phyloP scores from a whole-genome alignment of 2,329 filamentous ascomycete species.

The Neonectria punicea region DNA sequence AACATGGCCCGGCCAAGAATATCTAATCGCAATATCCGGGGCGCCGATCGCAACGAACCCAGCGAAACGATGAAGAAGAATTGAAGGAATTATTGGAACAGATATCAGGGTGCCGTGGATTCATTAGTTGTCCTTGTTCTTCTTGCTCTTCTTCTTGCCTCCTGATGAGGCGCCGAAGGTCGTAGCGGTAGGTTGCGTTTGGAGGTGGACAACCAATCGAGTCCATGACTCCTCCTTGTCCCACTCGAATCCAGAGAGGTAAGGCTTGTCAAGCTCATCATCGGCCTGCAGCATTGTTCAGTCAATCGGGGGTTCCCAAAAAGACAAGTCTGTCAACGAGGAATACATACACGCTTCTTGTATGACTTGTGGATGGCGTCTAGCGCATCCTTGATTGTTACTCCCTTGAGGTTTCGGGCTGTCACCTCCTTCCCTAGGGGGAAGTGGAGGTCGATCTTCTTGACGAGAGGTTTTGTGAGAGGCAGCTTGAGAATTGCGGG shows the following conservation, averaged over 20 bases:
- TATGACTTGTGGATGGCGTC: slow-evolving; percentile 96
- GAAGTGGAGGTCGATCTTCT: slow-evolving; percentile 95
- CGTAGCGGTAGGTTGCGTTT: slow-evolving; percentile 71
- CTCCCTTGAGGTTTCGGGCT: slow-evolving; percentile 90
- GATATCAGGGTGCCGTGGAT: slow-evolving; percentile 45
- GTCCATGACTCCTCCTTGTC: slow-evolving; percentile 93
- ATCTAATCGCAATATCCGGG: slow-evolving; percentile 58
- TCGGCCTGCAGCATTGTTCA: slow-evolving; percentile 70
- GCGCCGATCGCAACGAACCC: slow-evolving; percentile 54
- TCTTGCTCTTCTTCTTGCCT: slow-evolving; percentile 75
- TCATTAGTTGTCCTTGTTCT: slow-evolving; percentile 68
- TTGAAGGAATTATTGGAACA: slow-evolving; percentile 54
- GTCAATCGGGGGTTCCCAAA: slow-evolving; percentile 5
- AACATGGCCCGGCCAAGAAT: slow-evolving; percentile 48
- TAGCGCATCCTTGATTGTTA: slow-evolving; percentile 96
- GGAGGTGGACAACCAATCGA: slow-evolving; percentile 85
- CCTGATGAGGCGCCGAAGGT: slow-evolving; percentile 56
- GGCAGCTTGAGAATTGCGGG: slow-evolving; percentile 83
- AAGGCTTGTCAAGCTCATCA: slow-evolving; percentile 88
- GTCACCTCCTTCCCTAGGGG: slow-evolving; percentile 87
- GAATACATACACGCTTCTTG: slow-evolving; percentile 85
- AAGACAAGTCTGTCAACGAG: not conserved
- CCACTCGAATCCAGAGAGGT: slow-evolving; percentile 96
- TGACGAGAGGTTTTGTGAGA: slow-evolving; percentile 84
- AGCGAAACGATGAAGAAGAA: slow-evolving; percentile 52